Percentiles rank a stretch among this genome's conserved stretches.
phyloP scores from a whole-genome alignment of 768 basidiomycete species.

The Boletus eberwhitei region DNA sequence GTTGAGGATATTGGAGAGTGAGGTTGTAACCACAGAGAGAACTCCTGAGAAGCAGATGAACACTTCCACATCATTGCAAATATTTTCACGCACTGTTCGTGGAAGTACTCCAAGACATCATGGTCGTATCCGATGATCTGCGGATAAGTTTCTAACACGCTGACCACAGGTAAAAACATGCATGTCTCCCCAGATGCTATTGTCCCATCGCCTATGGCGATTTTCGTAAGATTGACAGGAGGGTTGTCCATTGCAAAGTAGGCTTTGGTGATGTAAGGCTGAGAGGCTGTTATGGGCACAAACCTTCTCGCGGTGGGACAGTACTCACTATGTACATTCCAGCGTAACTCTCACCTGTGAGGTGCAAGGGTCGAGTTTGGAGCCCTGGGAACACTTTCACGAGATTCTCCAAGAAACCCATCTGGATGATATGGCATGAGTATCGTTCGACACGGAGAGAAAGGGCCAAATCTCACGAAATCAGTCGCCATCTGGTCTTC shows the following conservation, averaged over 20 bases:
- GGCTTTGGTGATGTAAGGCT: constrained; percentile 76
- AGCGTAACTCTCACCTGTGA: constrained; percentile 75
- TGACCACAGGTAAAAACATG: constrained; percentile 53
- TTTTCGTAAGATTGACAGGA: constrained; percentile 63
- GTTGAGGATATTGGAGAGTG: constrained; percentile 68
- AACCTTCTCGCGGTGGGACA: neutral
- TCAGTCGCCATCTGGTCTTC: constrained; percentile 64
- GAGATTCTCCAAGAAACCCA: constrained; percentile 68
- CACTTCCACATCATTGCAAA: neutral
- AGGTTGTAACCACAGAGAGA: constrained; percentile 64
- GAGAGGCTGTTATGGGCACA: neutral
- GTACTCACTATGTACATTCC: constrained; percentile 63
- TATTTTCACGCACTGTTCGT: constrained; percentile 51
- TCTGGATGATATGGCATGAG: constrained; percentile 35
- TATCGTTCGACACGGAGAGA: neutral
- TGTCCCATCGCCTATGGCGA: constrained; percentile 69
- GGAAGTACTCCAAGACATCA: constrained; percentile 64
- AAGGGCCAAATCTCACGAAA: constrained; percentile 35
- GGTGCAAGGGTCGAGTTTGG: constrained; percentile 59
- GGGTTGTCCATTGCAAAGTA: constrained; percentile 62
- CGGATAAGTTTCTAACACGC: constrained; percentile 67
- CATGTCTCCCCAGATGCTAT: constrained; percentile 51
- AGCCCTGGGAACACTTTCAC: constrained; percentile 74
- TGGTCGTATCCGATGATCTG: constrained; percentile 72
- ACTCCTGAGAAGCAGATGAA: constrained; percentile 37